phyloP scores from a whole-genome alignment of 2,329 filamentous ascomycete genomes.

The Cytospora mali region DNA sequence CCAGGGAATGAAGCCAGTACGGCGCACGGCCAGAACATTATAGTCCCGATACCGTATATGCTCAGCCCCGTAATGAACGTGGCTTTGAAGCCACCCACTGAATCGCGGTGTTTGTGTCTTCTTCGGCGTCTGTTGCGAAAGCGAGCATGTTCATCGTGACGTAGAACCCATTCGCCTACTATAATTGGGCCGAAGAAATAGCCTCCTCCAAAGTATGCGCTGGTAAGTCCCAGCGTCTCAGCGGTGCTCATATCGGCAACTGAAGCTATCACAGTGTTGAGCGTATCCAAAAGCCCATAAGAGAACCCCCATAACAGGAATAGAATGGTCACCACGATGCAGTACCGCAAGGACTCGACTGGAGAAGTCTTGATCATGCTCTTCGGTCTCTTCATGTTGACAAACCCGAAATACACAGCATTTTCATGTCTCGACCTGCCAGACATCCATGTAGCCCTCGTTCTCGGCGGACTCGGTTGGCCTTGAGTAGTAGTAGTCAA shows the following conservation, averaged over 20 bases:
- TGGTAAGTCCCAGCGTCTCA: conserved; percentile 68
- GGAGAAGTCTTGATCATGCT: conserved; percentile 68
- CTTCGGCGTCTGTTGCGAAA: conserved; percentile 41
- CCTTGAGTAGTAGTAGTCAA: neutral
- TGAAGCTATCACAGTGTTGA: conserved; percentile 71
- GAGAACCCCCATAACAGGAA: conserved; percentile 92
- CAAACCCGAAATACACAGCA: conserved; percentile 73
- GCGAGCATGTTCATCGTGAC: conserved; percentile 65
- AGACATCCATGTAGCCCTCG: conserved; percentile 23
- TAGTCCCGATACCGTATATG: conserved; percentile 75
- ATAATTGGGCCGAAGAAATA: conserved; percentile 72
- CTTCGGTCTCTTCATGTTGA: conserved; percentile 70
- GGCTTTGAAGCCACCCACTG: conserved; percentile 71
- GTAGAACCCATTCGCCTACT: conserved; percentile 70
- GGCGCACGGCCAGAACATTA: conserved; percentile 84
- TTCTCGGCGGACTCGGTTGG: neutral
- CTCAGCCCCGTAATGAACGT: conserved; percentile 77
- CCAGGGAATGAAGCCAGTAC: conserved; percentile 75
- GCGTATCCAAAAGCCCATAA: conserved; percentile 80
- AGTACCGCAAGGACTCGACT: conserved; percentile 70
- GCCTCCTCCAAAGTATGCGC: conserved; percentile 69
- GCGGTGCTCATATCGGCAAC: conserved; percentile 63
- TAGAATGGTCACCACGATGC: conserved; percentile 73
- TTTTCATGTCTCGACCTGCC: conserved; percentile 44
- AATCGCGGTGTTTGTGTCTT: conserved; percentile 41